phyloP scores from a whole-genome alignment of 192 early-diverging fungal species.

The Coemansia javaensis region DNA sequence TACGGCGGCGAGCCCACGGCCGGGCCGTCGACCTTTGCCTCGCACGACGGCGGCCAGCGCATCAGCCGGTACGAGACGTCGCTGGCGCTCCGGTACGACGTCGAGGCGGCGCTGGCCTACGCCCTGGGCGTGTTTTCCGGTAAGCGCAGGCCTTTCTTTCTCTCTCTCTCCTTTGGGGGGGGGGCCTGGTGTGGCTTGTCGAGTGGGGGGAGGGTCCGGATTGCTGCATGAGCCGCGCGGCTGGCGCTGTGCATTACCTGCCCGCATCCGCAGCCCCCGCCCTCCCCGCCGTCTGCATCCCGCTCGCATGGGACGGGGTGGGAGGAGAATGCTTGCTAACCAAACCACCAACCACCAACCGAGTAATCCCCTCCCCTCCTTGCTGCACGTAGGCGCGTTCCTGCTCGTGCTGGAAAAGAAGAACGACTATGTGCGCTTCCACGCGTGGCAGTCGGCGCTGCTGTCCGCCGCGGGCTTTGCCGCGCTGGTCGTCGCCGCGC shows the following conservation, averaged over 20 bases:
- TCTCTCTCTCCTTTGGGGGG: too few relatives aligned
- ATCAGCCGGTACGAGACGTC: conserved; percentile 81
- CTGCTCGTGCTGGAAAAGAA: conserved; percentile 70
- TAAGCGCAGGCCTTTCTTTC: too few relatives aligned
- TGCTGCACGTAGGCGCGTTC: conserved; percentile 64
- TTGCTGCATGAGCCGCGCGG: too few relatives aligned
- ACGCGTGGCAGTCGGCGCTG: conserved; percentile 53
- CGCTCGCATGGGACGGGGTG: too few relatives aligned
- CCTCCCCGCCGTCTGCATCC: too few relatives aligned
- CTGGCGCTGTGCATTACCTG: too few relatives aligned
- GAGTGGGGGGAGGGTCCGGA: too few relatives aligned
- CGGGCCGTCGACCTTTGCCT: conserved; percentile 45
- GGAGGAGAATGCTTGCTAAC: too few relatives aligned
- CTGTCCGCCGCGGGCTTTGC: conserved; percentile 24
- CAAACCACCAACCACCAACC: too few relatives aligned
- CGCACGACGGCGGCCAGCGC: conserved; percentile 51
- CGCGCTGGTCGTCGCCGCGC: conserved; percentile 28
- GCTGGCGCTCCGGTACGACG: conserved; percentile 63
- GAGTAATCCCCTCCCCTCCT: too few relatives aligned
- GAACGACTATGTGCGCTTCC: conserved; percentile 60
- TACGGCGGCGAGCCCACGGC: conserved; percentile 35
- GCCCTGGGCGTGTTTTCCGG: conserved; percentile 53
- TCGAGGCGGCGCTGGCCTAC: conserved; percentile 71
- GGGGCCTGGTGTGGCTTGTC: too few relatives aligned
- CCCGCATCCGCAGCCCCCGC: too few relatives aligned